A percentile compares a stretch with the other conserved stretches of the same genome.
Conservation (phyloP, 2,329 filamentous ascomycete genomes). For the Aureobasidium vineae region DNA sequence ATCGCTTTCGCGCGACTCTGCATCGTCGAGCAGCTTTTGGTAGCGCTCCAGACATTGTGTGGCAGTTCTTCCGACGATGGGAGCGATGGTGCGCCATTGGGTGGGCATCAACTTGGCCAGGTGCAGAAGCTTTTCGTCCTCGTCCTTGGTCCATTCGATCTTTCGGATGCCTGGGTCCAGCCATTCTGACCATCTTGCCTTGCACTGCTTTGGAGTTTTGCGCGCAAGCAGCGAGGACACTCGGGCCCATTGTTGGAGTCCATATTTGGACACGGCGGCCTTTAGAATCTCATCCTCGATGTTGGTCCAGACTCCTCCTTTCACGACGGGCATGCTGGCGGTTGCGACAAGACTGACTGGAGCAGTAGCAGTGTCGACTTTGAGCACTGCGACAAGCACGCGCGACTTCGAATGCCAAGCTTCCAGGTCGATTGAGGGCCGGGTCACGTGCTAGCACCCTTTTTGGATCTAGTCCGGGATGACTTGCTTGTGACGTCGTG, state of each 20-base stretch:
- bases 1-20: constrained; percentile 80
- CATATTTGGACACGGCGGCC: constrained; percentile 90
- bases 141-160: constrained; percentile 98
- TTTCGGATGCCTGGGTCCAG: constrained; percentile 97
- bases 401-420: constrained; percentile 6
- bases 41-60: constrained; percentile 97
- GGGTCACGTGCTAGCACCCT: not conserved
- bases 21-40: constrained; percentile 93
- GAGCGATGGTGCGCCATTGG: constrained; percentile 98
- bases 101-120: constrained; percentile 98
- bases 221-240: constrained; percentile 95
- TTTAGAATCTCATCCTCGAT: constrained; percentile 95
- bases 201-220: constrained; percentile 99
- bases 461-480: not conserved
- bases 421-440: not conserved
- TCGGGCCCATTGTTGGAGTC: constrained; percentile 95
- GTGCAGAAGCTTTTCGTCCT: constrained; percentile 95
- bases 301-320: constrained; percentile 67
- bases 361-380: not conserved
- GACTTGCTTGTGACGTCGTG: constrained; percentile 10
- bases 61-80: constrained; percentile 91
- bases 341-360: not conserved
- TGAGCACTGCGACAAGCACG: not conserved
- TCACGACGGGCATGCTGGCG: constrained; percentile 61
- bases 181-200: constrained; percentile 98